These are phyloP conservation scores for Gossypium thurberi DNA, from an alignment of 345 rosid genomes.

Conservation along the genomic window DNA sequence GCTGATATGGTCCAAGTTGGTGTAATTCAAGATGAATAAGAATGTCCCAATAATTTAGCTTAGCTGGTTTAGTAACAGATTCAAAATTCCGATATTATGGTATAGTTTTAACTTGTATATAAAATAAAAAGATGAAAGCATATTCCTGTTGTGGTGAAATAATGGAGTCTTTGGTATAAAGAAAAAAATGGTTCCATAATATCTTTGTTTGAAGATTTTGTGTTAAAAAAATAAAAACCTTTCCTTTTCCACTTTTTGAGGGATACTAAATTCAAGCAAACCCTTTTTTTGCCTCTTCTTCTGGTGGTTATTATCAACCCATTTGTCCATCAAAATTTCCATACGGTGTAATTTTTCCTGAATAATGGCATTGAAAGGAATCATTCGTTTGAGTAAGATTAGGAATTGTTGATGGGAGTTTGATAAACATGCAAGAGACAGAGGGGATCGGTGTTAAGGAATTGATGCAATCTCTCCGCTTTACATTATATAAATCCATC, in stretches of 20 bases:
- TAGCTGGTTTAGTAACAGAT: too few relatives aligned
- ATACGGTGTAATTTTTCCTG: not conserved
- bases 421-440: not conserved
- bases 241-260: not conserved
- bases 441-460: not conserved
- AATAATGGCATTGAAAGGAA: not conserved
- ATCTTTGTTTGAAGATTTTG: conserved; percentile 10
- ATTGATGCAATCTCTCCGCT: conserved; percentile 14
- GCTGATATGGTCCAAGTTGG: not conserved
- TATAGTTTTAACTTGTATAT: too few relatives aligned
- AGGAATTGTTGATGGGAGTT: not conserved
- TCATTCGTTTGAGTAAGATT: not conserved
- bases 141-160: conserved; percentile 15
- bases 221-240: not conserved
- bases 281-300: not conserved
- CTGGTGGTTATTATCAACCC: conserved; percentile 3
- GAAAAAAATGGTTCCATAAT: conserved; percentile 12
- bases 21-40: not conserved
- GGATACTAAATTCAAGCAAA: conserved; percentile 4
- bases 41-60: not conserved
- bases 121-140: conserved; percentile 11
- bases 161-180: not conserved
- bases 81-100: too few relatives aligned
- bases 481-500: conserved; percentile 1
- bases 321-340: conserved; percentile 9